A percentile compares a stretch with the other conserved stretches of the same genome.
Conservation (phyloP, 169 alveolate genomes). For the Plasmodium knowlesi region DNA sequence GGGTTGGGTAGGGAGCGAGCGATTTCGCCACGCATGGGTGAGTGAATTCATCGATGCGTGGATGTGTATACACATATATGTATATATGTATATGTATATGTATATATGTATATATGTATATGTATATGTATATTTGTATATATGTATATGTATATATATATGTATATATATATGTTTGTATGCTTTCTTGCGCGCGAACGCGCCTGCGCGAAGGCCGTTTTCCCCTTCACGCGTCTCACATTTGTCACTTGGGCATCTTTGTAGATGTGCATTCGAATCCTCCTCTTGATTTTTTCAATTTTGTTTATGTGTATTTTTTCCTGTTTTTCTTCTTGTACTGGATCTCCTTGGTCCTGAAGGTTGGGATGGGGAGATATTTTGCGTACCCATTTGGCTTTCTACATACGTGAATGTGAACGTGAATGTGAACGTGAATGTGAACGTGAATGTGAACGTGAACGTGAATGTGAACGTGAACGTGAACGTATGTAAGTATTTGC, state of each 20-base stretch:
- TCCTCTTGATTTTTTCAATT: conserved; percentile 48
- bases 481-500: background rate
- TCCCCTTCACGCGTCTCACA: background rate
- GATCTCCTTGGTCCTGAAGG: conserved; percentile 4
- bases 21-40: background rate
- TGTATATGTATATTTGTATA: background rate
- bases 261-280: conserved; percentile 39
- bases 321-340: background rate
- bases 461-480: background rate
- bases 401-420: background rate
- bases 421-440: background rate
- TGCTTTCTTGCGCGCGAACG: background rate
- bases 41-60: too few species aligned
- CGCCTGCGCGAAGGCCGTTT: background rate
- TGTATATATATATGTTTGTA: background rate
- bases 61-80: too few species aligned
- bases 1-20: background rate
- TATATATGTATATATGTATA: background rate
- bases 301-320: conserved; percentile 44
- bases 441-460: background rate
- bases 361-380: background rate
- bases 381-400: background rate
- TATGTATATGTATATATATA: background rate
- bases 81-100: background rate
- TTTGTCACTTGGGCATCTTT: conserved; percentile 21